Conservation (phyloP, 352 stramenopile genomes). For the Saprolegnia parasitica region DNA sequence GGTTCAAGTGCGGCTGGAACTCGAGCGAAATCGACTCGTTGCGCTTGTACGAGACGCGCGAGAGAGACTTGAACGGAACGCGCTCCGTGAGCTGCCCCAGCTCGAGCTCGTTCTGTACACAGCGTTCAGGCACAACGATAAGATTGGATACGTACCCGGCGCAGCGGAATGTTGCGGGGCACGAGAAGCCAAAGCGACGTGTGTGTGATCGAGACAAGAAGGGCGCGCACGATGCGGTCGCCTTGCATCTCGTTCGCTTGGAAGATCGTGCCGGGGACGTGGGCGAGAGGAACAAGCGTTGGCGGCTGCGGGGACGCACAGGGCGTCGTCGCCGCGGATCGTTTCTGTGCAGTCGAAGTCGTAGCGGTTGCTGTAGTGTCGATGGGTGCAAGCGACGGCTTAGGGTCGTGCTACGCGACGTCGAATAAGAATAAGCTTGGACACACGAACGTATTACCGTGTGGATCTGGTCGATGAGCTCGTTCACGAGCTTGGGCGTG, state of each 20-base stretch:
- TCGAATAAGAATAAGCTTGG: not conserved
- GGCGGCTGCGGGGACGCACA: not conserved
- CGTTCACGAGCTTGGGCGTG: constrained; percentile 13
- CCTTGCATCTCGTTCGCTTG: constrained; percentile 19
- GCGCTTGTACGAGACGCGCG: constrained; percentile 13
- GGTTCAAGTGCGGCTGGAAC: constrained; percentile 2
- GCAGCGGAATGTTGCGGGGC: not conserved
- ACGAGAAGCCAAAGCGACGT: constrained; percentile 5
- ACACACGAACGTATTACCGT: not conserved
- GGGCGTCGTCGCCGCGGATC: not conserved
- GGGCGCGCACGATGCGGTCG: not conserved
- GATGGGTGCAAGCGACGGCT: constrained; percentile 5
- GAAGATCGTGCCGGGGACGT: constrained; percentile 23
- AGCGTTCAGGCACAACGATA: not conserved
- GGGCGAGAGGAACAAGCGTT: constrained; percentile 13
- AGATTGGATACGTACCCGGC: not conserved
- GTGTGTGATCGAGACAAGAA: constrained; percentile 3
- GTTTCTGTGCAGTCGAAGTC: not conserved
- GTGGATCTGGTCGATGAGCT: constrained; percentile 24
- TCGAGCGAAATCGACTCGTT: constrained; percentile 22
- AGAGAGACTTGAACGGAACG: constrained; percentile 15
- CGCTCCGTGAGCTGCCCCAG: constrained; percentile 1
- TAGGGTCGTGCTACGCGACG: constrained; percentile 2
- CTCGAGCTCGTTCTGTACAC: constrained; percentile 5
- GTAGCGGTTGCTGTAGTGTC: not conserved